Evolutionary conservation across 257 asterid species (phyloP), one percentile per base, ranked within the genome.

Genomic region (Solanum lycopersicoides): DNA sequence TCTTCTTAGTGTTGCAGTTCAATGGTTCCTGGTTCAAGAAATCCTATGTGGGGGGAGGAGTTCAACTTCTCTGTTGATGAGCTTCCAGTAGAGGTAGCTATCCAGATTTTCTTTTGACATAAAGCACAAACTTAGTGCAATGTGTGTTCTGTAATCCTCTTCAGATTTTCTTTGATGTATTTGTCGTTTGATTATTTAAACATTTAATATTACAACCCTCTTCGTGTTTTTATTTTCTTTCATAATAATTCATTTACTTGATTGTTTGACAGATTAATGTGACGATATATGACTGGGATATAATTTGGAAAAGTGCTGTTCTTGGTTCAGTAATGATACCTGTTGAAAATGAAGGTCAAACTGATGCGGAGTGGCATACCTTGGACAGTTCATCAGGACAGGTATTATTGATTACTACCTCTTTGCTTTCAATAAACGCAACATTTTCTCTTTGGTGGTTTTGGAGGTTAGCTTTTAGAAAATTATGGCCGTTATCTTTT

Each of bases 21-120:
- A 88, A 94, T 97, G 98, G 95, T 97, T 90, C 98, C 98, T 89
- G 95, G 98, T 89, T 95, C 99, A 87, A 93, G 99, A 94, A 97
- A 97, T 92, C 99, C 99, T 83, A 91, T 94, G 92, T 97, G 99
- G 99, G 96, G 94, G 87, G 99, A 97, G 91, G 98, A 95, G 90
- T 97, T 95, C 92, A 93, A 95, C 91, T 97, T 95, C 92, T 91
- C 94, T 80, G 96, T 93, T 76, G 97, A 95, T 35, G 93, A 93
- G 90, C 98, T 97, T 91, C 99, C 98, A 83, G 96, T 91, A 23
- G 90, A 94, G 99, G 99, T 97, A 84, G 42, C 63, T 63, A 25
- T 65, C 41, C n/a, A 84, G 59, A 63, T 16, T 16, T 39, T 65
- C n/a, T 83, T 63, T 42, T 42, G 60, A n/a, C 83, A 76, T 42